Conservation (phyloP, 805 yeast species). For the Cyberlindnera mississippiensis region DNA sequence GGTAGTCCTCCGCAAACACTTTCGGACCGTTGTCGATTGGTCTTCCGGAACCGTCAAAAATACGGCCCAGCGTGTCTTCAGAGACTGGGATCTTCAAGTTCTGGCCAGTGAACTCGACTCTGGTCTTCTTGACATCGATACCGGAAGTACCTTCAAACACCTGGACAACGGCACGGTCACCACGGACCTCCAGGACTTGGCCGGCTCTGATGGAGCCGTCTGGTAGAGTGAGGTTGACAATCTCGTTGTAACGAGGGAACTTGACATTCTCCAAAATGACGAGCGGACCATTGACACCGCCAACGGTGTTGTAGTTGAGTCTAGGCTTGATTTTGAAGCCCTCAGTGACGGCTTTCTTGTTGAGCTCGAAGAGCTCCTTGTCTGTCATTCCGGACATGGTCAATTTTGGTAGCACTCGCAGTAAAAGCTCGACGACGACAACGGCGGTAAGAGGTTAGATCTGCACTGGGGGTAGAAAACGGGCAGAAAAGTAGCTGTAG, state of each 20-base stretch:
- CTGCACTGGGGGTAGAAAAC: too few species aligned
- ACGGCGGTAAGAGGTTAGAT: too few species aligned
- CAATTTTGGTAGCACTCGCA: neutral
- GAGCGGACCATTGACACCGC: conserved; percentile 97
- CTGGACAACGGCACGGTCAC: conserved; percentile 95
- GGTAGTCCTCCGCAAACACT: conserved; percentile 96
- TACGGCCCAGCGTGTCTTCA: conserved; percentile 96
- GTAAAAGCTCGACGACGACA: too few species aligned
- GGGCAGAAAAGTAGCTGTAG: too few species aligned
- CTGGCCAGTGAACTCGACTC: conserved; percentile 96
- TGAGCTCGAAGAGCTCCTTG: conserved; percentile 56
- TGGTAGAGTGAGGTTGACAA: conserved; percentile 93
- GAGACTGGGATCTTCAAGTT: conserved; percentile 90
- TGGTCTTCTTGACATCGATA: conserved; percentile 95
- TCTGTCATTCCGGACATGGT: conserved; percentile 30
- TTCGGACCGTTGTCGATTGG: conserved; percentile 98
- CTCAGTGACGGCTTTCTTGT: conserved; percentile 87
- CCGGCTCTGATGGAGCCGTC: conserved; percentile 96
- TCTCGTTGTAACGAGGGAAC: conserved; percentile 90
- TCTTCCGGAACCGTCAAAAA: conserved; percentile 98
- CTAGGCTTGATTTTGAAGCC: conserved; percentile 92
- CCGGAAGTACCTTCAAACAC: conserved; percentile 99
- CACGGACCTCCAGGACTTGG: conserved; percentile 96
- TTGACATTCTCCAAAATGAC: conserved; percentile 85
- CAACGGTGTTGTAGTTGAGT: conserved; percentile 90